Conservation (phyloP, 2,329 filamentous ascomycete species). For the Elsinoe necatrix region DNA sequence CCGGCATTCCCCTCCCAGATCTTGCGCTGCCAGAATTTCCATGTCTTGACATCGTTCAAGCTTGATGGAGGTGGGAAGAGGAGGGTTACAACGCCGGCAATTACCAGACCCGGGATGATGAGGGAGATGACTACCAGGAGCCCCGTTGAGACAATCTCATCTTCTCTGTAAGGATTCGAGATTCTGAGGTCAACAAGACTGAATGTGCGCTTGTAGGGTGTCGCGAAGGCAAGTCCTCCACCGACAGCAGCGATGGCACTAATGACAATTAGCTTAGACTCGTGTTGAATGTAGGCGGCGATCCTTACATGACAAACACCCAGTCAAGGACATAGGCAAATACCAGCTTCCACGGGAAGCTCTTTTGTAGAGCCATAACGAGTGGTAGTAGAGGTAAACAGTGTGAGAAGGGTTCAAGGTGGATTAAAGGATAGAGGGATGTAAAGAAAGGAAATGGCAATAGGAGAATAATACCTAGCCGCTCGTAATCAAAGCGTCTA, state of each 20-base stretch:
- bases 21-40: constrained; percentile 68
- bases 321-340: constrained; percentile 67
- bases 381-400: not conserved
- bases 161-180: constrained; percentile 61
- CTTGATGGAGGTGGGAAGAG: constrained; percentile 42
- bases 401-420: not conserved
- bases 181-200: constrained; percentile 66
- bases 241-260: constrained; percentile 22
- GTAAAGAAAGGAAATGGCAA: not conserved
- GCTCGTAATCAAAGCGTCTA: not conserved
- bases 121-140: constrained; percentile 58
- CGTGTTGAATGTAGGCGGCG: not conserved
- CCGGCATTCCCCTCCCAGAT: constrained; percentile 83
- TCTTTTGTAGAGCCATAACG: not conserved
- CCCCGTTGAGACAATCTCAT: constrained; percentile 63
- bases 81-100: constrained; percentile 58
- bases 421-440: not conserved
- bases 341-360: constrained; percentile 35
- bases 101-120: constrained; percentile 56
- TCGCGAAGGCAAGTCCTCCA: constrained; percentile 49
- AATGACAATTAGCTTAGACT: not conserved
- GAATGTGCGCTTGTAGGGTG: constrained; percentile 63
- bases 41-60: constrained; percentile 46
- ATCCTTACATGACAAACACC: constrained; percentile 54
- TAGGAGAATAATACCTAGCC: constrained; percentile 2